Conservation (phyloP, 345 rosid species). For the Aquilaria sinensis region DNA sequence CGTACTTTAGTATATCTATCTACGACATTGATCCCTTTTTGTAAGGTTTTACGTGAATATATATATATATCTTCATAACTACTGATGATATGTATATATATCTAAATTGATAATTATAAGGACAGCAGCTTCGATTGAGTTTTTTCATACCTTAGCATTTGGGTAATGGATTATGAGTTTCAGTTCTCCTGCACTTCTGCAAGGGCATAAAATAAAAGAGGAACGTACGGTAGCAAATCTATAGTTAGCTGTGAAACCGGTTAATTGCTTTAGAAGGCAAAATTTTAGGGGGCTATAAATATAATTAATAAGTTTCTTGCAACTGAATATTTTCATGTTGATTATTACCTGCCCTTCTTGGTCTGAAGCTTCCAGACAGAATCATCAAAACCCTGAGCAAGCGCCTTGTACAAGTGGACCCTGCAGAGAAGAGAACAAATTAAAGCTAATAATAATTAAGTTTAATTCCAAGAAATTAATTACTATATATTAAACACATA, state of each 20-base stretch:
- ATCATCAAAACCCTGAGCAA: conserved; percentile 75
- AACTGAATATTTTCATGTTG: not conserved
- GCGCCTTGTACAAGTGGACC: conserved; percentile 70
- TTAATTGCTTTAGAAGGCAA: not conserved
- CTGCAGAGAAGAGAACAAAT: conserved; percentile 27
- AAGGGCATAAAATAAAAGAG: conserved; percentile 7
- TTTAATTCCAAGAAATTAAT: too few species aligned
- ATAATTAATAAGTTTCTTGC: not conserved
- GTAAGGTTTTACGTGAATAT: too few species aligned
- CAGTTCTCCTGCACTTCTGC: conserved; percentile 83
- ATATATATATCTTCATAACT: too few species aligned
- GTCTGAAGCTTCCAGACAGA: conserved; percentile 70
- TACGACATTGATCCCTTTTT: too few species aligned
- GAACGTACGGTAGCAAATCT: too few species aligned
- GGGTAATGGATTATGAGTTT: conserved; percentile 60
- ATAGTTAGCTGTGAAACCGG: not conserved
- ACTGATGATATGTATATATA: too few species aligned
- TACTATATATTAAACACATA: too few species aligned
- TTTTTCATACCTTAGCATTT: conserved; percentile 47
- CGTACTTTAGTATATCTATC: too few species aligned
- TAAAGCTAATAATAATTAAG: conserved; percentile 10
- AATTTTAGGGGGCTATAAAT: too few species aligned
- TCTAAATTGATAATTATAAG: too few species aligned
- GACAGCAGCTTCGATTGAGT: not conserved
- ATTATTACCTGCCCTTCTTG: conserved; percentile 67